Evolutionary conservation across 2,329 filamentous ascomycete species (phyloP).

Genomic region (Ceratocystiopsis sp.): DNA sequence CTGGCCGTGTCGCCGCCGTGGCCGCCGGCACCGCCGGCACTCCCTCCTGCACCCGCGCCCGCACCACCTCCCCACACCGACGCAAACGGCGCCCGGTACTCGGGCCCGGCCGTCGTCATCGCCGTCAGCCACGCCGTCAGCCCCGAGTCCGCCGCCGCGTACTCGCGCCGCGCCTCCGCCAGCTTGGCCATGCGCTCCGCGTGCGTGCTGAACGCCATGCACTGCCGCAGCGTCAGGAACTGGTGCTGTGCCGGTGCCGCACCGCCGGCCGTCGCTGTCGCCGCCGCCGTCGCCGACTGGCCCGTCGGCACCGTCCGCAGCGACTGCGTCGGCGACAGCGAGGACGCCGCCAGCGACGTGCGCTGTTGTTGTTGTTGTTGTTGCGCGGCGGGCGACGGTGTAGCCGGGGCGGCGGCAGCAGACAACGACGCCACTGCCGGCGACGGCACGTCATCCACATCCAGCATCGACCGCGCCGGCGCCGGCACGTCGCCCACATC

Average conservation of each 20-base stretch:
- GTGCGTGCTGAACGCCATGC: slow-evolving; percentile 14
- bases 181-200: slow-evolving; percentile 65
- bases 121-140: slow-evolving; percentile 40
- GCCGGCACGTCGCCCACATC: slow-evolving; percentile 4
- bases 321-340: background rate
- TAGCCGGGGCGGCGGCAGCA: too few relatives aligned
- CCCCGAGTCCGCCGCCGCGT: slow-evolving; percentile 57
- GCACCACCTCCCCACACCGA: slow-evolving; percentile 12
- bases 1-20: background rate
- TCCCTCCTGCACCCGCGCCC: background rate
- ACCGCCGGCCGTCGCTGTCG: background rate
- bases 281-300: background rate
- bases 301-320: background rate
- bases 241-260: too few relatives aligned
- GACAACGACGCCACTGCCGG: background rate
- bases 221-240: too few relatives aligned
- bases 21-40: background rate
- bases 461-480: slow-evolving; percentile 4
- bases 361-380: too few relatives aligned
- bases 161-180: slow-evolving; percentile 52
- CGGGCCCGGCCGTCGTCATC: slow-evolving; percentile 28
- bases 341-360: background rate
- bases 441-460: slow-evolving; percentile 4
- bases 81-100: slow-evolving; percentile 22
- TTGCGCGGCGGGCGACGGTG: too few relatives aligned